phyloP scores from a whole-genome alignment of 2,329 filamentous ascomycete genomes.

The Phaeosphaeria sp. region DNA sequence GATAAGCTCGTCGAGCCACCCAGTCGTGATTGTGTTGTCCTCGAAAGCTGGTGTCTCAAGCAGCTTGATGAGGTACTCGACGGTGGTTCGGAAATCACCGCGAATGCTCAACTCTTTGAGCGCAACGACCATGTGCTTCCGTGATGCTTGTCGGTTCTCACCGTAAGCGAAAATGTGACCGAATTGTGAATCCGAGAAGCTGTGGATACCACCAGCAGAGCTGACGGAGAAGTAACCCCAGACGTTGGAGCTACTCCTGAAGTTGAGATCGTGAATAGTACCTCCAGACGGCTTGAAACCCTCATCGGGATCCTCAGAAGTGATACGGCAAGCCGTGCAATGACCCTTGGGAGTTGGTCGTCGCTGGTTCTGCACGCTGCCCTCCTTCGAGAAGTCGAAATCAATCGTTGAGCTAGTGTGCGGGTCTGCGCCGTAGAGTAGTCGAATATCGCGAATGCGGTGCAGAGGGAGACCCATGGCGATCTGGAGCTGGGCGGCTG shows the following conservation, averaged over 20 bases:
- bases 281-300: constrained; percentile 99
- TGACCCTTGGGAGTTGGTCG: constrained; percentile 93
- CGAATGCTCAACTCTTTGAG: constrained; percentile 99
- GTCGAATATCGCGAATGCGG: constrained; percentile 92
- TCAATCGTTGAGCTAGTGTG: constrained; percentile 87
- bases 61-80: constrained; percentile 98
- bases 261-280: constrained; percentile 99
- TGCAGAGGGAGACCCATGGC: constrained; percentile 98
- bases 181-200: constrained; percentile 98
- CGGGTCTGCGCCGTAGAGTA: constrained; percentile 94
- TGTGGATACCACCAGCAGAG: constrained; percentile 96
- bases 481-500: constrained; percentile 96
- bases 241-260: constrained; percentile 97
- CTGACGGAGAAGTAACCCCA: constrained; percentile 99
- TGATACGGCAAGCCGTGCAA: constrained; percentile 98
- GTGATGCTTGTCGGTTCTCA: constrained; percentile 92
- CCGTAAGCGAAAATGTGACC: constrained; percentile 99
- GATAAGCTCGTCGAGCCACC: constrained; percentile 98
- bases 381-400: constrained; percentile 91
- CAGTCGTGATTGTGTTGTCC: constrained; percentile 98
- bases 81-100: constrained; percentile 97
- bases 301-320: constrained; percentile 97
- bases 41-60: constrained; percentile 98
- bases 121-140: constrained; percentile 99
- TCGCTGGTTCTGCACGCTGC: constrained; percentile 83